A percentile compares a stretch with the other conserved stretches of the same genome.
These are phyloP conservation scores for Cudoniella acicularis DNA, from an alignment of 495 filamentous ascomycete genomes.

Conservation along the genomic window DNA sequence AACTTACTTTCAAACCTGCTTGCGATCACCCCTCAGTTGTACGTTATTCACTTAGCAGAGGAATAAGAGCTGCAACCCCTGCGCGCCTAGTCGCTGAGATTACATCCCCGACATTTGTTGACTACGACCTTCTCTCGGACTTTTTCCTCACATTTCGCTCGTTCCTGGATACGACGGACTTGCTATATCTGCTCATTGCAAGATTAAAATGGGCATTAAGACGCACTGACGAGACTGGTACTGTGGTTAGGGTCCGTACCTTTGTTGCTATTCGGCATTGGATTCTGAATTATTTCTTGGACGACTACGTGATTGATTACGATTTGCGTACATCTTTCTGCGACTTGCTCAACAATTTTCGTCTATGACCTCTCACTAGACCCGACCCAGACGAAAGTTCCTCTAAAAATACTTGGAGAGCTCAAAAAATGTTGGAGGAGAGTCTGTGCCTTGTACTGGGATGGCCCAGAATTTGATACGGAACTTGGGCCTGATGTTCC, in stretches of 20 bases:
- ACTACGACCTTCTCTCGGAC: slow-evolving; percentile 96
- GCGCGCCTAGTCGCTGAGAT: slow-evolving; percentile 95
- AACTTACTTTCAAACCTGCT: slow-evolving; percentile 61
- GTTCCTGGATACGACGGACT: slow-evolving; percentile 71
- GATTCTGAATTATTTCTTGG: slow-evolving; percentile 96
- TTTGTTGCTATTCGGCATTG: slow-evolving; percentile 97
- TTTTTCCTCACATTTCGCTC: slow-evolving; percentile 95
- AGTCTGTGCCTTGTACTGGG: slow-evolving; percentile 86
- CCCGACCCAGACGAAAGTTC: slow-evolving; percentile 56
- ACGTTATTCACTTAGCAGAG: slow-evolving; percentile 69
- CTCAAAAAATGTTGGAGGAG: slow-evolving; percentile 97
- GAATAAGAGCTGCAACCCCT: slow-evolving; percentile 86
- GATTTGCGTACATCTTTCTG: slow-evolving; percentile 78
- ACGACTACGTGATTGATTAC: slow-evolving; percentile 89
- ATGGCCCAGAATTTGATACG: slow-evolving; percentile 56
- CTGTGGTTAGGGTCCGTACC: slow-evolving; percentile 87
- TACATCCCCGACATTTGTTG: slow-evolving; percentile 90
- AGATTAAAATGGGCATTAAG: slow-evolving; percentile 85
- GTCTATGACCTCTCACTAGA: slow-evolving; percentile 49
- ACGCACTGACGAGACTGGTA: slow-evolving; percentile 76
- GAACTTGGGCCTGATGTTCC: slow-evolving; percentile 60
- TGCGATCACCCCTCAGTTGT: slow-evolving; percentile 81
- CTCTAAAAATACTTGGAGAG: slow-evolving; percentile 88
- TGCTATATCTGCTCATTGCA: slow-evolving; percentile 78
- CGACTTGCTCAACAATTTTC: slow-evolving; percentile 72